Base-by-base conservation (phyloP, 495 filamentous ascomycete genomes). In the Xylaria cubensis region DNA sequence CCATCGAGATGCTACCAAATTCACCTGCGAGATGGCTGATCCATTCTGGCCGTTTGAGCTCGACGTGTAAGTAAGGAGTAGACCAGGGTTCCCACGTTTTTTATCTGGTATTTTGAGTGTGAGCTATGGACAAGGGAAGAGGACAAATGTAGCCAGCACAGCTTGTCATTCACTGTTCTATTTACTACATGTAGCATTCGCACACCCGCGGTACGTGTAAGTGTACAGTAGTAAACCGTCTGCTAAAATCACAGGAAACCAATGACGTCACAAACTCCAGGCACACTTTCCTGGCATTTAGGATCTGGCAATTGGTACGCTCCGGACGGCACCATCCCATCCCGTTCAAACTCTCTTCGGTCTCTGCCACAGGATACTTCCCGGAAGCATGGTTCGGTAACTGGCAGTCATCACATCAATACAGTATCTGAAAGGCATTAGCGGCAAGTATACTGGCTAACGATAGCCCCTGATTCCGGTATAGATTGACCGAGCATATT, bases 331-430 rank as follows among this genome's bases (percentile, higher is more conserved):
- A 42, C 39, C 58, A 41, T 39, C 26, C 39, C 12, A 63, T 39
- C 42, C n/a, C 39, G n/a, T 26, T 34, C 32, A 39, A 17, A 3
- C 9, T 29, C n/a, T 8, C n/a, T 19, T 61, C 55, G 6, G 13
- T 42, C 59, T 26, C 26, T 24, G 39, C 39, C 39, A 36, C 15
- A 41, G 9, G 29, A n/a, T 36, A 32, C 13, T n/a, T 48, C 39
- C 19, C 26, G 26, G 26, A 29, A 29, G 9, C 29, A 69, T 44
- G 2, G 4, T 39, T 39, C 17, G n/a, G 3, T 2, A 61, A 39
- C 29, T 15, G 21, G 56, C 51, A 68, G n/a, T 64, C 36, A 9
- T 42, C 39, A 56, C 59, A 64, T 64, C 17, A 24, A 71, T 32
- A 56, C 4, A 24, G 24, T 64, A 21, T 36, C 7, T 29, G 67